Evolutionary conservation across 1,284 basidiomycete genomes (phyloP).

Genomic region (Trametes pubescens): DNA sequence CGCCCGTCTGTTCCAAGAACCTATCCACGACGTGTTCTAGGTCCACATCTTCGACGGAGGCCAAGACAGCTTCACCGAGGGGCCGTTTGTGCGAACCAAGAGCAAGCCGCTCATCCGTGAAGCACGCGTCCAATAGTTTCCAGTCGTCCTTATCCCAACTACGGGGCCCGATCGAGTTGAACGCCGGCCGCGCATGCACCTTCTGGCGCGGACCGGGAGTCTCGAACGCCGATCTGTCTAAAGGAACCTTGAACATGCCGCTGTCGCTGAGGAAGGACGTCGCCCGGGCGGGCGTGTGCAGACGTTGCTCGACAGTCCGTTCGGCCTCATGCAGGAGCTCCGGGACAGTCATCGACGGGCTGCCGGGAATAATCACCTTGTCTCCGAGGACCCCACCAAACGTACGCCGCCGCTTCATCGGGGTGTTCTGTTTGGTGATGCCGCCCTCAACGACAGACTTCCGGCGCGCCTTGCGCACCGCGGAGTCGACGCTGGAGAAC

Average conservation of each 20-base stretch:
- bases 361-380: constrained; percentile 61
- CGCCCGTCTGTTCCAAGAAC: constrained; percentile 30
- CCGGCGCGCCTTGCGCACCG: constrained; percentile 47
- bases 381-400: constrained; percentile 58
- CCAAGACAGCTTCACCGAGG: constrained; percentile 28
- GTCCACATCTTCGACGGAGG: constrained; percentile 30
- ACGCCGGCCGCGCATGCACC: constrained; percentile 21
- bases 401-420: constrained; percentile 45
- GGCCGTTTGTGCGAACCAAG: constrained; percentile 47
- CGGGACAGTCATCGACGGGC: constrained; percentile 59
- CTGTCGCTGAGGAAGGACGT: constrained; percentile 16
- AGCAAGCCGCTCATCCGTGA: constrained; percentile 69
- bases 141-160: constrained; percentile 77
- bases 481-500: constrained; percentile 44
- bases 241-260: constrained; percentile 22
- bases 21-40: constrained; percentile 28
- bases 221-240: constrained; percentile 23
- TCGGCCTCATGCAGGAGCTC: constrained; percentile 69
- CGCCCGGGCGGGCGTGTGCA: constrained; percentile 25
- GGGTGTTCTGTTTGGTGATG: constrained; percentile 44
- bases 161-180: constrained; percentile 34
- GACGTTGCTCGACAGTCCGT: constrained; percentile 50
- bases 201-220: constrained; percentile 29
- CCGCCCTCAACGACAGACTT: constrained; percentile 46
- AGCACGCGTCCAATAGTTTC: constrained; percentile 78